Evolutionary conservation across 169 alveolate species (phyloP), one percentile per base, ranked within the genome.

Genomic region (Besnoitia besnoiti): DNA sequence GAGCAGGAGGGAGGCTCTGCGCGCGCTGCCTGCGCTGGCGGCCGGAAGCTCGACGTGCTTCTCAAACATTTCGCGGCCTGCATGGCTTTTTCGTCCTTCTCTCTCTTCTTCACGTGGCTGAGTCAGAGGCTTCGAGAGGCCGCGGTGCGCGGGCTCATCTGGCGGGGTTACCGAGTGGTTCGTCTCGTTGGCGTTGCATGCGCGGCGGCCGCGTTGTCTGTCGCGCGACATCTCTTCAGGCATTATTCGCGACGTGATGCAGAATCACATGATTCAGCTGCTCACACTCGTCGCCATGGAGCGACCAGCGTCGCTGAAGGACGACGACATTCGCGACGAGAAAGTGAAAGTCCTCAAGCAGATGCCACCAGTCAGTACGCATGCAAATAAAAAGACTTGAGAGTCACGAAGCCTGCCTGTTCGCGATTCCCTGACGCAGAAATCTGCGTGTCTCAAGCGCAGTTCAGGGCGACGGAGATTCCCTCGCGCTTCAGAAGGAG

Each of bases 191-290:
- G 30, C 19, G 62, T 19, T 19, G 62, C 62, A 14, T 10, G 30
- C 19, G 62, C 62, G 10, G 30, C 62, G 10, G 62, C 62, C 19
- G 62, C n/a, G 16, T n/a, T 33, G 24, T 12, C 82, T 67, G 50
- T 35, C 35, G 46, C 44, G 7, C 30, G 14, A 4, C 19, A 33
- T 39, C 61, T 77, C 14, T 35, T 75, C 85, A 80, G 97, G 97
- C 1, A 95, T 95, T 42, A 94, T 95, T 33, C 94, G 97, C 35
- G 97, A 95, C 88, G 95, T 95, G 73, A 92, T 95, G 95, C 97
- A 95, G 49, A 95, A 95, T 84, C 97, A 95, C 90, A 90, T 95
- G 97, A 30, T 95, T 80, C 97, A 95, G 91, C 67, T 95, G 80
- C 85, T 95, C 82, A 76, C 96, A 16, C 85, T 94, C 46, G 88